Evolutionary conservation across 2,329 filamentous ascomycete species (phyloP).

Genomic region (Ophiostoma triangulosporum): DNA sequence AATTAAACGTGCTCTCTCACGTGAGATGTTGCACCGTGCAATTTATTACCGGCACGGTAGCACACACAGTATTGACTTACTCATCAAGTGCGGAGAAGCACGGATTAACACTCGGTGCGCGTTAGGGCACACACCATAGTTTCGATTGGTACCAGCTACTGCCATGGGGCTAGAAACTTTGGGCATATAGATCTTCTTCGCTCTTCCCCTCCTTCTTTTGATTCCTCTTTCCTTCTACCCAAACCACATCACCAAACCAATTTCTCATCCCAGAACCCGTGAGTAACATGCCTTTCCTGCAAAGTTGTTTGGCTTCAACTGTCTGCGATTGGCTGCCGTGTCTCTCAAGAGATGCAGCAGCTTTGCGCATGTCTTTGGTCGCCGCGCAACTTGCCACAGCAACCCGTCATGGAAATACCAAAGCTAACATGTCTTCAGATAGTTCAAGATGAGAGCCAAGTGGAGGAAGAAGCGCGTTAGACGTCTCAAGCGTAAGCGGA

Average conservation of each 20-base stretch:
- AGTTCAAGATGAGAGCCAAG: slow-evolving; percentile 76
- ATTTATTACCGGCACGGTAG: neutral
- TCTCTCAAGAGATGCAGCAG: neutral
- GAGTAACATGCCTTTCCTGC: slow-evolving; percentile 5
- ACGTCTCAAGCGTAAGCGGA: slow-evolving; percentile 98
- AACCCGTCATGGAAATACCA: neutral
- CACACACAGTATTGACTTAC: neutral
- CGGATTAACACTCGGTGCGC: slow-evolving; percentile 13
- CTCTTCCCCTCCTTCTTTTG: slow-evolving; percentile 2
- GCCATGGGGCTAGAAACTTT: slow-evolving; percentile 3
- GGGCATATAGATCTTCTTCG: slow-evolving; percentile 1
- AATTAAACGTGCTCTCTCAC: neutral
- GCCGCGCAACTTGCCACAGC: neutral
- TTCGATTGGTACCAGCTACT: no score
- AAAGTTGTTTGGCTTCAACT: neutral
- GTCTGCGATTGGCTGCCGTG: neutral
- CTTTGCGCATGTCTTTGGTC: neutral
- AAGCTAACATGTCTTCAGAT: slow-evolving; percentile 16
- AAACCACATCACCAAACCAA: slow-evolving; percentile 29
- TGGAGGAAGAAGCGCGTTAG: slow-evolving; percentile 99
- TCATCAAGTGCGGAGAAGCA: slow-evolving; percentile 1
- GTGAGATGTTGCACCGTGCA: neutral
- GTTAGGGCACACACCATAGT: slow-evolving; percentile 14
- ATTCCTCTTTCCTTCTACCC: slow-evolving; percentile 6
- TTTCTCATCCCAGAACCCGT: slow-evolving; percentile 31